A percentile compares a stretch with the other conserved stretches of the same genome.
These are phyloP conservation scores for Caloboletus firmus DNA, from an alignment of 1,284 basidiomycete genomes.

Conservation along the genomic window DNA sequence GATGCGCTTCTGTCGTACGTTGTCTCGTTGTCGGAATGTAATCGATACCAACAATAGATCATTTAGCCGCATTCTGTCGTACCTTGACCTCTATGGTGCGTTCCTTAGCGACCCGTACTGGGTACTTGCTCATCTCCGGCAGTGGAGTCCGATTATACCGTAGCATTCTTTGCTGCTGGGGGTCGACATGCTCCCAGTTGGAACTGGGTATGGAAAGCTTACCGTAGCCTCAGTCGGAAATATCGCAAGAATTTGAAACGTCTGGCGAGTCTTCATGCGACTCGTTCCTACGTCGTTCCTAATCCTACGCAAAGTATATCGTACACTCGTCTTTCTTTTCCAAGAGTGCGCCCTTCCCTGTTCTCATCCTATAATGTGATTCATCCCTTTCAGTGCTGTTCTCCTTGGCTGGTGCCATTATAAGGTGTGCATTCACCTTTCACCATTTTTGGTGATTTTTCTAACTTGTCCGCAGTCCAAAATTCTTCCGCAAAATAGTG, in stretches of 20 bases:
- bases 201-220: slow-evolving; percentile 91
- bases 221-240: slow-evolving; percentile 75
- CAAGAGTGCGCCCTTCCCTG: slow-evolving; percentile 55
- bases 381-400: slow-evolving; percentile 62
- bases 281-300: neutral
- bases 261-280: slow-evolving; percentile 47
- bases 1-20: slow-evolving; percentile 74
- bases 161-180: slow-evolving; percentile 85
- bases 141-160: slow-evolving; percentile 87
- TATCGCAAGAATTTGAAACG: slow-evolving; percentile 87
- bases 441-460: neutral
- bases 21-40: slow-evolving; percentile 5
- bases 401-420: slow-evolving; percentile 80
- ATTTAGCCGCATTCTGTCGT: slow-evolving; percentile 66
- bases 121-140: slow-evolving; percentile 1
- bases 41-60: slow-evolving; percentile 10
- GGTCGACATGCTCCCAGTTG: slow-evolving; percentile 72
- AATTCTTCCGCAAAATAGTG: slow-evolving; percentile 81
- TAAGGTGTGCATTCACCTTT: slow-evolving; percentile 51
- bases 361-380: neutral
- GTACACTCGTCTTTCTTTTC: slow-evolving; percentile 87
- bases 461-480: slow-evolving; percentile 52
- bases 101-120: neutral
- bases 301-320: slow-evolving; percentile 55
- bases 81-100: slow-evolving; percentile 77